Evolutionary conservation across 2,329 filamentous ascomycete species (phyloP).

Genomic region (Neopestalotiopsis sp.): DNA sequence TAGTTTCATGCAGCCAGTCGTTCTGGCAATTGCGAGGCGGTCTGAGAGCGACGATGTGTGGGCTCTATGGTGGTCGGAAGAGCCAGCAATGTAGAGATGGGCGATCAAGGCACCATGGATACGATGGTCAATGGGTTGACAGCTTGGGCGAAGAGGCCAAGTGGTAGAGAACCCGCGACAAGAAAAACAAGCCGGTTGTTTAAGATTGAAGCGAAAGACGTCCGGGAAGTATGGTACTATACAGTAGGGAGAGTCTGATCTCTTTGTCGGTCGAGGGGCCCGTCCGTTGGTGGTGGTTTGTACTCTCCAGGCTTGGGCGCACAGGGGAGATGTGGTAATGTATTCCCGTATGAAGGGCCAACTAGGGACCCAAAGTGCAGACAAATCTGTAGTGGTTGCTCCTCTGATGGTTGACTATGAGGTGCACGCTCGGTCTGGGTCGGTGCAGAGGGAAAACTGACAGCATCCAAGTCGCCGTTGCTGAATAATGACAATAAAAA

Average conservation of each 20-base stretch:
- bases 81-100: not conserved
- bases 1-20: not conserved
- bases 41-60: not conserved
- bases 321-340: not conserved
- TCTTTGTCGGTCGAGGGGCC: not conserved
- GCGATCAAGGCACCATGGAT: slow-evolving; percentile 13
- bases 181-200: slow-evolving; percentile 13
- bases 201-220: not conserved
- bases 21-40: not conserved
- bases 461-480: not conserved
- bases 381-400: not conserved
- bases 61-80: not conserved
- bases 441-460: not conserved
- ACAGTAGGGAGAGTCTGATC: not conserved
- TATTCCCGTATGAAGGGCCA: not conserved
- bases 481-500: not conserved
- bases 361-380: not conserved
- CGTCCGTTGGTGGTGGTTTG: not conserved
- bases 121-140: slow-evolving; percentile 2
- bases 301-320: not conserved
- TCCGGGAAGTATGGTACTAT: not conserved
- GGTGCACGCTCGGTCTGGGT: not conserved
- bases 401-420: not conserved
- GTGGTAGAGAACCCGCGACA: not conserved
- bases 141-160: slow-evolving; percentile 4